These are phyloP conservation scores for Pisolithus thermaeus DNA, from an alignment of 1,284 basidiomycete genomes.

Conservation along the genomic window DNA sequence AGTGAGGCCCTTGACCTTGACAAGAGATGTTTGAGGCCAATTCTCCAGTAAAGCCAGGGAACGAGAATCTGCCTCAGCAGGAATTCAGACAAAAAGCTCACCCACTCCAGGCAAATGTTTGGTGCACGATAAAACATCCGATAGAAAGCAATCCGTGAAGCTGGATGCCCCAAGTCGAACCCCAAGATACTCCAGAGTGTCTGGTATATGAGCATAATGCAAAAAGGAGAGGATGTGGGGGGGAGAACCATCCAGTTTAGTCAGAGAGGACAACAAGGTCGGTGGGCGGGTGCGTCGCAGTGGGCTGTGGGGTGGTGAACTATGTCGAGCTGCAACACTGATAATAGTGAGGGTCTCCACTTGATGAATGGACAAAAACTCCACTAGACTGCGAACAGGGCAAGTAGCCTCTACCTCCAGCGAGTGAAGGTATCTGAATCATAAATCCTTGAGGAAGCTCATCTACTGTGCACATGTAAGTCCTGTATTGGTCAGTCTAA, in stretches of 20 bases:
- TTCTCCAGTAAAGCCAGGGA: neutral
- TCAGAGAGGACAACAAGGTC: neutral
- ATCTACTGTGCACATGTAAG: neutral
- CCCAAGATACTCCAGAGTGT: neutral
- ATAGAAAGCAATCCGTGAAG: neutral
- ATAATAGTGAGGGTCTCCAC: neutral
- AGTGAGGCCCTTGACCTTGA: neutral
- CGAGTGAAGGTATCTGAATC: neutral
- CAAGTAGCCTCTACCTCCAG: neutral
- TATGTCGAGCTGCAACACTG: no score
- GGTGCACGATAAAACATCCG: neutral
- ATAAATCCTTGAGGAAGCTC: neutral
- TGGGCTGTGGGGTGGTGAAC: no score
- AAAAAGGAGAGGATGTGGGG: neutral
- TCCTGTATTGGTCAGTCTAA: neutral
- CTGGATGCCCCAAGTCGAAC: neutral
- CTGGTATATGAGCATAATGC: neutral
- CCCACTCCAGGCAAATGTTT: neutral
- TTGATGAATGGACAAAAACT: neutral
- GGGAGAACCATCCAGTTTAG: neutral
- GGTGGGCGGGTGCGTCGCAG: no score
- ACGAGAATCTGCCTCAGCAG: neutral
- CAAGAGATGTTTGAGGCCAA: neutral
- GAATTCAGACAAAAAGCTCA: neutral
- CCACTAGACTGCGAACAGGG: neutral